phyloP scores from a whole-genome alignment of 129 eudicot species.

The Flaveria linearis region DNA sequence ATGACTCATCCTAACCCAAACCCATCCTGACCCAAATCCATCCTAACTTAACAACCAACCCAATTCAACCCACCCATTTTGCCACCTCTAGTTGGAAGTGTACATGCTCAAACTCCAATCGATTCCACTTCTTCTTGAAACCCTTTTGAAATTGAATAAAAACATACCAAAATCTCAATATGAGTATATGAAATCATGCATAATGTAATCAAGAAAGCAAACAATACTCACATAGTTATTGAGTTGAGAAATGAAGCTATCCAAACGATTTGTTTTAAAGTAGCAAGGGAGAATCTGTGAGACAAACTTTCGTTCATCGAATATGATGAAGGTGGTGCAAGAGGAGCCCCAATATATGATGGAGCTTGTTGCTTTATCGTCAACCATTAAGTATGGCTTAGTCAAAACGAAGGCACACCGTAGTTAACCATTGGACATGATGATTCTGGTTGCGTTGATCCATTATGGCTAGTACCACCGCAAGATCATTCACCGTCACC shows the following conservation, averaged over 20 bases:
- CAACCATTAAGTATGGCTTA: slow-evolving; percentile 29
- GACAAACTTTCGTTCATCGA: slow-evolving; percentile 3
- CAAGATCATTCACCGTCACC: neutral
- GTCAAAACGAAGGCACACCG: slow-evolving; percentile 18
- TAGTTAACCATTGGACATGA: neutral
- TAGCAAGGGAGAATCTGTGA: slow-evolving; percentile 22
- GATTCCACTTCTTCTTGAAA: slow-evolving; percentile 10
- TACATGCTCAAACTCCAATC: slow-evolving; percentile 18
- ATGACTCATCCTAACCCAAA: too few species aligned
- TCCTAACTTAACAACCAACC: too few species aligned
- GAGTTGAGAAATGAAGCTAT: slow-evolving; percentile 28
- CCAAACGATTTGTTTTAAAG: neutral
- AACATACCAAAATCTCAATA: neutral
- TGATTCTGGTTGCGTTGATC: neutral
- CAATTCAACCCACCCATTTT: too few species aligned
- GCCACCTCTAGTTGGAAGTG: slow-evolving; percentile 8
- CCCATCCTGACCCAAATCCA: too few species aligned
- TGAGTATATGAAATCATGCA: neutral
- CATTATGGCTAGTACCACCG: neutral
- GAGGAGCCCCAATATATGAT: slow-evolving; percentile 30
- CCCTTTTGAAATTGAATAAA: neutral
- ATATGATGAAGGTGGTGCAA: slow-evolving; percentile 21
- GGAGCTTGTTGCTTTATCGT: slow-evolving; percentile 24
- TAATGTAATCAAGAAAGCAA: neutral
- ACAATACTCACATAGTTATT: slow-evolving; percentile 20